Percentiles rank a stretch among this genome's conserved stretches.
Evolutionary conservation across 352 stramenopile genomes (phyloP).

Genomic region (Aphanomyces euteiches): DNA sequence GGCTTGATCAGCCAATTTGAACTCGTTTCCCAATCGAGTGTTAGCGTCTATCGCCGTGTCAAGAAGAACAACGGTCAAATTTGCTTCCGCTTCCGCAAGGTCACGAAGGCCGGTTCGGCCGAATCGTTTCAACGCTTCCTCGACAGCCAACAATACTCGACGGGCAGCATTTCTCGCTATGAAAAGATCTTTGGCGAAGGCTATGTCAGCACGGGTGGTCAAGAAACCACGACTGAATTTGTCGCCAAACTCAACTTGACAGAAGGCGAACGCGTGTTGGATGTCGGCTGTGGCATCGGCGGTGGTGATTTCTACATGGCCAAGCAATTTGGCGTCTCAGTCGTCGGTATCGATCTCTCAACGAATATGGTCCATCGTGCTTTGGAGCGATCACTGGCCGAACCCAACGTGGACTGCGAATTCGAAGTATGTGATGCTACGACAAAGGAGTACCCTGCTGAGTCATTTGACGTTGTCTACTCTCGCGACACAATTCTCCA

Average conservation of each 20-base stretch:
- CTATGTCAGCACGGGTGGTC: constrained; percentile 67
- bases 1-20: constrained; percentile 48
- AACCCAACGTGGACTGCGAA: constrained; percentile 48
- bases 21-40: constrained; percentile 61
- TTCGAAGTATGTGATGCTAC: constrained; percentile 75
- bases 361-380: constrained; percentile 74
- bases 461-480: constrained; percentile 71
- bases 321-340: constrained; percentile 80
- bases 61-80: constrained; percentile 84
- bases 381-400: constrained; percentile 56
- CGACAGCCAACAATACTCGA: constrained; percentile 68
- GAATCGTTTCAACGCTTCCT: constrained; percentile 69
- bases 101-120: constrained; percentile 41
- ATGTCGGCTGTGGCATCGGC: constrained; percentile 89
- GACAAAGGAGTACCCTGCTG: constrained; percentile 47
- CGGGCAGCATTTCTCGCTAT: constrained; percentile 62
- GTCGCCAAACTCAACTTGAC: constrained; percentile 63
- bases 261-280: constrained; percentile 64
- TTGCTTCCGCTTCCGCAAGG: constrained; percentile 66
- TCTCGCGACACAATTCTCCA: constrained; percentile 75
- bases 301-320: constrained; percentile 88
- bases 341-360: constrained; percentile 68
- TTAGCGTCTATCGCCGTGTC: constrained; percentile 62
- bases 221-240: constrained; percentile 65
- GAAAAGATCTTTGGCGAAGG: constrained; percentile 71